Base-by-base conservation (phyloP, 176 grass and related monocot species). In the Hyparrhenia diplandra region DNA sequence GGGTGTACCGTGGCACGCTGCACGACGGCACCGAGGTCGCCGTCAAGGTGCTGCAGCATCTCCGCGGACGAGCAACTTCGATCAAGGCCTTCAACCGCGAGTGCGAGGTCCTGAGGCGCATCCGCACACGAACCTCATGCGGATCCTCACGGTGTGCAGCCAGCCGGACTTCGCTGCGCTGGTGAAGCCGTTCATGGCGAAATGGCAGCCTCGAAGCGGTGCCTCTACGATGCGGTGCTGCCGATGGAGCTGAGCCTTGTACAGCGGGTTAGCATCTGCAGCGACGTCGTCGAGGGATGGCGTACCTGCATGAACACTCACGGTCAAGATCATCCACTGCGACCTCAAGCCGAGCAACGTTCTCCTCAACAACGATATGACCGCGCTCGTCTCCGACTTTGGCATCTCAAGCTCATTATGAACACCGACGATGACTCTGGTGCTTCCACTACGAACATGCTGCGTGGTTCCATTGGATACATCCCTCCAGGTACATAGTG, bases 271-370 rank as follows among this genome's bases (percentile, higher is more conserved):
- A 91, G 92, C 70, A 92, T 97, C 86, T 97, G 94, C 81, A 94
- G 94, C 67, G 91, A 97, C 82, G 78, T 97, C 31, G 94, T 91
- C 2, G 94, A 97, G 62, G 94, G n/a, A 88, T 97, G 80, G 89
- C 94, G 4, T 97, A 97, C 78, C 86, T 97, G 76, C 94, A 97
- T 61, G 89, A 97, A 82, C 89, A 97, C 74, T 94, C 94, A 2
- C 91, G 0, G 87, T 94, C n/a, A 91, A 94, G 82, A 84, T 97
- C 79, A 91, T 97, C 79, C 94, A 97, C 63, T 97, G 91, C 34
- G 94, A 97, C 80, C 85, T 97, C 20, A 97, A 97, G 73, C 89
- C 94, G 0, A 92, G 94, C 92, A 97, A 97, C 69, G 85, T 97
- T 29, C 89, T 97, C 42, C 85, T 97, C 16, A 85, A 92, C 68